Conservation (phyloP, 75 land plant genomes). For the Adiantum capillusveneris region DNA sequence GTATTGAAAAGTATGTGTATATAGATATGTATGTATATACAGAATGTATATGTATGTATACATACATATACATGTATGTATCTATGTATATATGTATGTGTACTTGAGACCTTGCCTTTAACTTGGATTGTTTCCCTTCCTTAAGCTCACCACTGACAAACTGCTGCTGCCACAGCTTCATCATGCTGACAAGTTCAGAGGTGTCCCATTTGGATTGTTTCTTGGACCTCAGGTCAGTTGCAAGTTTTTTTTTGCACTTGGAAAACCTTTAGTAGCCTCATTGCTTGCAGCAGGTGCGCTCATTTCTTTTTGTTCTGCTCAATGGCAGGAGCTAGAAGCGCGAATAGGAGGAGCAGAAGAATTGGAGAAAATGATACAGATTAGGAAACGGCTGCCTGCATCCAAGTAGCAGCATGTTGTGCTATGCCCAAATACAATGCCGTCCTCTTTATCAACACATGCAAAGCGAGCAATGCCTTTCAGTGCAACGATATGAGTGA, state of each 20-base stretch:
- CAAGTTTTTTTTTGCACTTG: not conserved
- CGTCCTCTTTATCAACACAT: too few species aligned
- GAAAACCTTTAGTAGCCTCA: slow-evolving; percentile 1
- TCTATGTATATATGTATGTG: too few species aligned
- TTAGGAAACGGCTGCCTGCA: slow-evolving; percentile 25
- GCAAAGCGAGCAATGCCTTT: too few species aligned
- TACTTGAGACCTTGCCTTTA: too few species aligned
- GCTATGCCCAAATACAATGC: too few species aligned
- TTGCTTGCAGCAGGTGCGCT: too few species aligned
- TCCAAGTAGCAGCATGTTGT: too few species aligned
- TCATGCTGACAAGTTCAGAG: slow-evolving; percentile 26
- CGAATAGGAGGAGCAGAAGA: slow-evolving; percentile 57
- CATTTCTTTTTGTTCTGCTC: too few species aligned
- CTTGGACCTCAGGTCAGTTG: slow-evolving; percentile 23
- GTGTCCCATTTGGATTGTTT: slow-evolving; percentile 30
- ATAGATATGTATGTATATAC: not conserved
- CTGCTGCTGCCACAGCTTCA: slow-evolving; percentile 13
- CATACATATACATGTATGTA: too few species aligned
- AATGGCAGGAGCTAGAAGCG: slow-evolving; percentile 69
- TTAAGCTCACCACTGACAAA: not conserved
- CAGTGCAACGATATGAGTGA: too few species aligned
- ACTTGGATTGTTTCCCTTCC: not conserved
- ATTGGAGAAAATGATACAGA: slow-evolving; percentile 50
- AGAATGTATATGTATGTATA: too few species aligned
- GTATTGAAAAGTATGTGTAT: not conserved